Evolutionary conservation across 108 stramenopile genomes (phyloP), one percentile per base, ranked within the genome.

Genomic region (Skeletonema marinoi): DNA sequence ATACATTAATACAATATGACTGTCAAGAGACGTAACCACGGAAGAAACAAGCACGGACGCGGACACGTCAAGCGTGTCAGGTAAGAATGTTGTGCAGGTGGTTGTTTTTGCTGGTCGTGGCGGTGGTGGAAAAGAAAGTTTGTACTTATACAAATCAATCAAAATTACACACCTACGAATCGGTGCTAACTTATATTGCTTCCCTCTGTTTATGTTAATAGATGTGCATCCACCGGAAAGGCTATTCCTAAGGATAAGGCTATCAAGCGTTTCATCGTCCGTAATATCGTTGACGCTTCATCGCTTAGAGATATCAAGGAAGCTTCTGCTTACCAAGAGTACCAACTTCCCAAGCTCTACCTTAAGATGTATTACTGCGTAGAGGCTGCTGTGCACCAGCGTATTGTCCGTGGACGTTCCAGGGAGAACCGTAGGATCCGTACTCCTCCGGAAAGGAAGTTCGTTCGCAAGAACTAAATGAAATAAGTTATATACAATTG

Each of bases 231-330:
- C 77, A 98, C 98, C 51, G 98, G 97, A 73, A 98, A 98, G 91
- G 98, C 98, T 85, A 98, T 98, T 85, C 98, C 99, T 59, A 99
- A 99, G 93, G 99, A 99, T 83, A 99, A 99, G 96, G 99, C 99
- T 73, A 98, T 99, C 91, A 98, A 98, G 96, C 94, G 99, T 31
- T 99, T 99, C 88, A 95, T 97, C 74, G 98, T 99, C 58, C 94
- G 98, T 67, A 99, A 99, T 92, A 98, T 99, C 68, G 99, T 99
- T 61, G 99, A 99, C 81, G 94, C 97, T 48, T 98, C 98, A 46
- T 98, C 98, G 29, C 85, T 99, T 63, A 88, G 98, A 78, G 99
- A 99, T 87, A 97, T 99, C 85, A 97, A 97, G 85, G 98, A 98
- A 74, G 98, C 99, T 41, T 97, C 93, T 29, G 99, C 98, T 64